Evolutionary conservation across 148 eudicot species (phyloP), one percentile per base, ranked within the genome.

Genomic region (Camellia lanceoleosa): DNA sequence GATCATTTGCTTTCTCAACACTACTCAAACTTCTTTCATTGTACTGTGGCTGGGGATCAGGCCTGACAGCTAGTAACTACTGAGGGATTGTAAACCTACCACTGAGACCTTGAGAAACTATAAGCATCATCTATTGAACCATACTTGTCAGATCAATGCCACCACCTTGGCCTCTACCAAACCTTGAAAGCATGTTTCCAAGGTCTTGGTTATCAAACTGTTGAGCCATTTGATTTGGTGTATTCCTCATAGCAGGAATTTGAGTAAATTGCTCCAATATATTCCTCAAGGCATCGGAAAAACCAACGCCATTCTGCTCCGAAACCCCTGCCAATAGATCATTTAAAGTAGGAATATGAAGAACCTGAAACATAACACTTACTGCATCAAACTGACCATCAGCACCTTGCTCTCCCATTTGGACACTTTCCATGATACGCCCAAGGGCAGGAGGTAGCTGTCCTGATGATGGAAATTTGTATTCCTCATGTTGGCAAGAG

Each of bases 61-160:
- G 83, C 67, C 80, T 75, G 71, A 81, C 44, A 30, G 70, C 68
- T 74, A 78, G 76, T 15, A 62, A 16, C 10, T 72, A 73, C 73
- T 82, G 86, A 80, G 79, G 75, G 51, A n/a, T 75, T 63, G 77
- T 64, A 10, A 93, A 82, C 71, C 84, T 82, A 56, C 97, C 90
- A 56, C 97, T 89, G 52, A 96, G 88, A 79, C 93, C 97, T 79
- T 91, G 92, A 82, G 99, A 89, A 76, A 96, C 99, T 84, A 96
- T 83, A 58, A 98, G 99, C 98, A 96, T 91, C 99, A 93, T 93
- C 85, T 96, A 95, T 78, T 93, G 99, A 84, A 96, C 71, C 99
- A 96, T 92, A 47, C 93, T 87, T 47, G 95, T 89, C 71, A 94
- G 80, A 84, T 93, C 95, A 81, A 93, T 15, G 68, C 91, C 90